phyloP scores from a whole-genome alignment of 2,329 filamentous ascomycete genomes.

The Setomelanomma holmii region DNA sequence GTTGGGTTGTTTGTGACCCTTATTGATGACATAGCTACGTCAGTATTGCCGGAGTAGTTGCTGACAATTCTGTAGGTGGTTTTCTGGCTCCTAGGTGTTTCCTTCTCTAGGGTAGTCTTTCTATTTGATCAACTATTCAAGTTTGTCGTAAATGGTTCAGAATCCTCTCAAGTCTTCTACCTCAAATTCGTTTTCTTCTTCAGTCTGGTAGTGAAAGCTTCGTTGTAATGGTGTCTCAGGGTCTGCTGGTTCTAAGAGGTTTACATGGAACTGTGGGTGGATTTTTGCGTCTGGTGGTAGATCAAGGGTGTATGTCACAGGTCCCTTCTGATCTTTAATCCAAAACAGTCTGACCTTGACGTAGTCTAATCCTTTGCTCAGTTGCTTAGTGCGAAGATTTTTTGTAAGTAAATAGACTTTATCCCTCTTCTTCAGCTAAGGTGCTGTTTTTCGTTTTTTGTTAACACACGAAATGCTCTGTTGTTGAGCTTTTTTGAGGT shows the following conservation, averaged over 20 bases:
- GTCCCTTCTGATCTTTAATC: background rate
- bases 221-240: constrained; percentile 4
- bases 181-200: background rate
- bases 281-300: background rate
- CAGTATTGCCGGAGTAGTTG: no score
- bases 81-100: no score
- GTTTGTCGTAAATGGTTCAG: no score
- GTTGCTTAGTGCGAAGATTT: constrained; percentile 2
- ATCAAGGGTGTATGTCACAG: constrained; percentile 4
- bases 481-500: constrained; percentile 3
- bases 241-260: constrained; percentile 4
- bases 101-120: no score
- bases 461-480: constrained; percentile 8
- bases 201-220: constrained; percentile 3
- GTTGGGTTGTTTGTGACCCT: no score
- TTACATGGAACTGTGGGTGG: constrained; percentile 4
- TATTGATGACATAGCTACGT: no score
- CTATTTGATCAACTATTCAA: no score
- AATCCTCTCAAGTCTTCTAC: background rate
- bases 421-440: constrained; percentile 6
- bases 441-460: constrained; percentile 9
- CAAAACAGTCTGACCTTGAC: constrained; percentile 12
- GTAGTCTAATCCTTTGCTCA: constrained; percentile 3
- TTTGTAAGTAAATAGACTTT: constrained; percentile 10
- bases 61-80: no score